Conservation (phyloP, 495 filamentous ascomycete genomes). For the Staphylotrichum longicolle region DNA sequence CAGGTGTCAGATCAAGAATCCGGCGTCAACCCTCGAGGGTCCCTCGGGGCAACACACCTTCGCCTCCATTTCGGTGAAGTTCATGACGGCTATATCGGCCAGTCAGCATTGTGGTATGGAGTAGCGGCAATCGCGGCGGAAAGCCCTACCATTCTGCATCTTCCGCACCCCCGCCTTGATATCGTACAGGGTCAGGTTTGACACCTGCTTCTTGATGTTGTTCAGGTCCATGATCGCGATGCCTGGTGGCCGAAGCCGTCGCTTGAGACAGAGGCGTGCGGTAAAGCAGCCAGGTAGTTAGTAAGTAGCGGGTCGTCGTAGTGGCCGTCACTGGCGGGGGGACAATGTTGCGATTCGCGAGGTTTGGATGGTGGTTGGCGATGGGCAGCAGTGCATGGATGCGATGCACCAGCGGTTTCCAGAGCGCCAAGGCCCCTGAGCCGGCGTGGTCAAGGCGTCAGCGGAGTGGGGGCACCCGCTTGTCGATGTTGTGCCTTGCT, state of each 20-base stretch:
- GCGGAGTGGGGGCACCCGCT: neutral
- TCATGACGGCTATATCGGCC: constrained; percentile 78
- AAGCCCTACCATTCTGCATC: constrained; percentile 87
- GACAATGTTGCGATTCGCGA: neutral
- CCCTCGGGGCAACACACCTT: constrained; percentile 59
- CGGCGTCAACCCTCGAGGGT: constrained; percentile 4
- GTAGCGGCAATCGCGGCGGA: neutral
- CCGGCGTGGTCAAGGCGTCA: neutral
- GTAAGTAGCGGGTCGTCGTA: no score
- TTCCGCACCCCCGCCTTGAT: constrained; percentile 96
- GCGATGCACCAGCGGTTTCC: constrained; percentile 14
- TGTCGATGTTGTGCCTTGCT: no score
- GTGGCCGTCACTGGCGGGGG: neutral
- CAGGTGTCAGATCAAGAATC: constrained; percentile 7
- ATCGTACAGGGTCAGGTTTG: constrained; percentile 94
- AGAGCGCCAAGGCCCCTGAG: neutral
- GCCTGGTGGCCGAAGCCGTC: neutral
- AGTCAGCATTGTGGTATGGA: constrained; percentile 13
- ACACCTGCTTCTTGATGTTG: constrained; percentile 81
- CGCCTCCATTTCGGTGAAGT: constrained; percentile 99
- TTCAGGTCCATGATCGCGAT: constrained; percentile 70
- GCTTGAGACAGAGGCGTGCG: neutral
- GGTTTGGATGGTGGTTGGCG: neutral
- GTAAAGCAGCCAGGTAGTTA: no score
- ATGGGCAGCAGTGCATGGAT: constrained; percentile 17